Evolutionary conservation across 2,329 filamentous ascomycete genomes (phyloP), one percentile per base, ranked within the genome.

Genomic region (Cladosporium sp.): DNA sequence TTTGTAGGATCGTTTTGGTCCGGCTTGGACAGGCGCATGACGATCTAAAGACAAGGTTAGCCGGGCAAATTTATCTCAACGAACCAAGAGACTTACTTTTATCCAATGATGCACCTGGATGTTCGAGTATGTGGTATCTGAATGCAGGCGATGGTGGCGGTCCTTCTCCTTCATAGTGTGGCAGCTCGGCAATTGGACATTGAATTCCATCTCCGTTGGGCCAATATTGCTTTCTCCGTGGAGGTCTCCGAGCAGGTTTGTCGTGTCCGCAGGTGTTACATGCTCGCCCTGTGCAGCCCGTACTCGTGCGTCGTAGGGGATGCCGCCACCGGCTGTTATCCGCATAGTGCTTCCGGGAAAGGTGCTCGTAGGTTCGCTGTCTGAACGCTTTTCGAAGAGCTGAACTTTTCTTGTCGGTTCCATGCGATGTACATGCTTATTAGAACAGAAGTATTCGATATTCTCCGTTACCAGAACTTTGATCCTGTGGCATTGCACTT

Each of bases 41-140:
- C 89, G 62, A 95, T 89, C 88, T 92, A 54, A 3, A 33, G 20
- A 19, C 39, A 7, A 1, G 18, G 43, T 56, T 50, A 55, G 54
- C 39, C 42, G 27, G 27, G 16, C 12, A 16, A 4, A 29, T n/a
- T 13, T 12, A 8, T 22, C 8, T 6, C 32, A 20, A 39, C n/a
- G 45, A 62, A 61, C 56, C 39, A 22, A 56, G 42, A n/a, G n/a
- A 40, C 77, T 55, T 72, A 89, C 88, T 80, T 95, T 95, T 68
- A 96, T 95, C 90, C 90, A 95, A 66, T 96, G 91, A 65, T 88
- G 89, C 48, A 96, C 90, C 61, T 93, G 88, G 46, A 95, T 92
- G 55, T 94, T 94, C 63, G 89, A 86, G 76, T 92, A 95, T 51
- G 89, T 95, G 49, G 89, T 95, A 64, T 95, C 90, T 47, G 92